These are phyloP conservation scores for Agapanthus africanus DNA, from an alignment of 106 monocot species.

Conservation along the genomic window DNA sequence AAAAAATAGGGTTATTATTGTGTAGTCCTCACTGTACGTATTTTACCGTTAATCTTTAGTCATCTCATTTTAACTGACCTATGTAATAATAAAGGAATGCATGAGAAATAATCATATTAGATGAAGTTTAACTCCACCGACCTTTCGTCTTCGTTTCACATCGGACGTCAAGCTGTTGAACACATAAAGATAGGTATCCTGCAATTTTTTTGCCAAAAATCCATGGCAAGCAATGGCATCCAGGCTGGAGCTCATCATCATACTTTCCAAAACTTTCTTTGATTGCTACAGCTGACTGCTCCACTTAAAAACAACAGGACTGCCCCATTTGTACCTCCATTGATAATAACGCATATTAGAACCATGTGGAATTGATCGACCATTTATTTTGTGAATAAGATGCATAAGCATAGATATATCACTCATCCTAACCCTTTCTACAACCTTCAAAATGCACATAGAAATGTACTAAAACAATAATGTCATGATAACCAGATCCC, in stretches of 20 bases:
- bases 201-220: constrained; percentile 54
- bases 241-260: constrained; percentile 63
- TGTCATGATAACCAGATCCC: too few relatives aligned
- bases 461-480: too few relatives aligned
- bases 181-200: constrained; percentile 64
- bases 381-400: too few relatives aligned
- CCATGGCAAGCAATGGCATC: constrained; percentile 73
- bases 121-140: constrained; percentile 5
- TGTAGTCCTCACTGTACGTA: too few relatives aligned
- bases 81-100: neutral
- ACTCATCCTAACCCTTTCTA: too few relatives aligned
- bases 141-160: constrained; percentile 95
- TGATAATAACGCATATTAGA: too few relatives aligned
- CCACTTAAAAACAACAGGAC: constrained; percentile 61
- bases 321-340: constrained; percentile 50
- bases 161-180: constrained; percentile 80
- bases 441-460: too few relatives aligned
- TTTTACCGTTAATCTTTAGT: neutral
- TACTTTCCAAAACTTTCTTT: constrained; percentile 69
- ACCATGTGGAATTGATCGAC: too few relatives aligned
- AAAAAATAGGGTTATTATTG: too few relatives aligned
- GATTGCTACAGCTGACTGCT: constrained; percentile 71
- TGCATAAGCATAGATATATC: too few relatives aligned
- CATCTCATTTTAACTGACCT: neutral
- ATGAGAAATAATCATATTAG: neutral